phyloP scores from a whole-genome alignment of 2,329 filamentous ascomycete genomes.

The Paraphoma chrysanthemicola region DNA sequence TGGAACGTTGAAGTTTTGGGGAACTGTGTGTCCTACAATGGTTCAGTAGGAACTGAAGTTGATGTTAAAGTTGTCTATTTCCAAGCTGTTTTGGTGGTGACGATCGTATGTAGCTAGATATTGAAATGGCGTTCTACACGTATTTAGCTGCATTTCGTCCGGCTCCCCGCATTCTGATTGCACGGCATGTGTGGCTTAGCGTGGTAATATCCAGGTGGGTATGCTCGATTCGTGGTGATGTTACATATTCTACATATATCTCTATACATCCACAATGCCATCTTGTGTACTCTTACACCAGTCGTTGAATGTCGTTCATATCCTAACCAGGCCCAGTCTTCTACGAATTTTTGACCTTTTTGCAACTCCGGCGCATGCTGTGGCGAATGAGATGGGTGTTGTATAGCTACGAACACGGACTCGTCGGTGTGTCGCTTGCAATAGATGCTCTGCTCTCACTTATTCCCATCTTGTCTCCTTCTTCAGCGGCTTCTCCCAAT shows the following conservation, averaged over 20 bases:
- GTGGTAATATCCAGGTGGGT: too few species aligned
- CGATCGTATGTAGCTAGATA: background rate
- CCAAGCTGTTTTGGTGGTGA: background rate
- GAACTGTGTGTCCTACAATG: too few species aligned
- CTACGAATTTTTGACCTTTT: background rate
- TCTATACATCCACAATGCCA: background rate
- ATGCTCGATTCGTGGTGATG: too few species aligned
- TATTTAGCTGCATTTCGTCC: conserved; percentile 2
- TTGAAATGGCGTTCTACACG: background rate
- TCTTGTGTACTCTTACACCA: background rate
- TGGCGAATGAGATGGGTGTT: background rate
- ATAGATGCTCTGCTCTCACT: background rate
- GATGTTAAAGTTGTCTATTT: too few species aligned
- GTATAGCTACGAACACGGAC: too few species aligned
- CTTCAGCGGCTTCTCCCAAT: conserved; percentile 70
- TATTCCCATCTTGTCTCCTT: conserved; percentile 45
- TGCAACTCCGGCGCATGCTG: background rate
- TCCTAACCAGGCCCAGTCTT: too few species aligned
- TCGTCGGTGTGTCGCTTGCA: background rate
- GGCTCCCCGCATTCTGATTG: conserved; percentile 1
- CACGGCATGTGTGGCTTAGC: too few species aligned
- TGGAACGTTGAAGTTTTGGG: too few species aligned
- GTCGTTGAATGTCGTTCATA: background rate
- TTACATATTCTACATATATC: conserved; percentile 2
- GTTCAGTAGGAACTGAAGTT: too few species aligned